Percentiles rank a stretch among this genome's conserved stretches.
Conservation (phyloP, 2,329 filamentous ascomycete genomes). For the Fusarium oxysporum region DNA sequence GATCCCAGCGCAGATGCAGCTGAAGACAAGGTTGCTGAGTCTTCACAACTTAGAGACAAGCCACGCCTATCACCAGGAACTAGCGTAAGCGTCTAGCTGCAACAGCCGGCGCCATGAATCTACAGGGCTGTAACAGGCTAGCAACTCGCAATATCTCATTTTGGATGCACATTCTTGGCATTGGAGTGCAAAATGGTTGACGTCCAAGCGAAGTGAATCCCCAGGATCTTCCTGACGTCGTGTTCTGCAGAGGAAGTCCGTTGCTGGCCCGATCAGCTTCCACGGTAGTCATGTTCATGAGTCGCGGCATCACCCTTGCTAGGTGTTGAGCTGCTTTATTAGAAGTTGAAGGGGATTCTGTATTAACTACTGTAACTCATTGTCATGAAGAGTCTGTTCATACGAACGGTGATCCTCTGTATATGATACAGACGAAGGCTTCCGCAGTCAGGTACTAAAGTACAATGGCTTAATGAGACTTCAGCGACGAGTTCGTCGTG, state of each 20-base stretch:
- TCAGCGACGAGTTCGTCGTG: no score
- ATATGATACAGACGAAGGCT: not conserved
- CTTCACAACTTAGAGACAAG: not conserved
- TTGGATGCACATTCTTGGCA: not conserved
- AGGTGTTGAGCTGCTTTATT: not conserved
- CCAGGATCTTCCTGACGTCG: not conserved
- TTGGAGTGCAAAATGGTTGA: not conserved
- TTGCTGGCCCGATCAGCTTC: not conserved
- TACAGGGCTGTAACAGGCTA: not conserved
- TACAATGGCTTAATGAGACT: no score
- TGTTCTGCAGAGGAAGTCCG: not conserved
- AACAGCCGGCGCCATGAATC: not conserved
- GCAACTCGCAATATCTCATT: not conserved
- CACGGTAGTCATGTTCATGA: not conserved
- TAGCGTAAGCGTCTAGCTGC: not conserved
- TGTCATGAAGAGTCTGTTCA: not conserved
- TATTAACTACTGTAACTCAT: not conserved
- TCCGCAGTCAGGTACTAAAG: not conserved
- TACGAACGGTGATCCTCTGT: not conserved
- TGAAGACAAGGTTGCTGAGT: not conserved
- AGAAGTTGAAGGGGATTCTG: not conserved
- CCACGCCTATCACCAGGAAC: not conserved
- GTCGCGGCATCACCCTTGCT: not conserved
- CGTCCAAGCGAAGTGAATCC: not conserved
- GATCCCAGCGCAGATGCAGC: not conserved